These are phyloP conservation scores for Mycena sanguinolenta DNA, from an alignment of 768 basidiomycete genomes.

Conservation along the genomic window DNA sequence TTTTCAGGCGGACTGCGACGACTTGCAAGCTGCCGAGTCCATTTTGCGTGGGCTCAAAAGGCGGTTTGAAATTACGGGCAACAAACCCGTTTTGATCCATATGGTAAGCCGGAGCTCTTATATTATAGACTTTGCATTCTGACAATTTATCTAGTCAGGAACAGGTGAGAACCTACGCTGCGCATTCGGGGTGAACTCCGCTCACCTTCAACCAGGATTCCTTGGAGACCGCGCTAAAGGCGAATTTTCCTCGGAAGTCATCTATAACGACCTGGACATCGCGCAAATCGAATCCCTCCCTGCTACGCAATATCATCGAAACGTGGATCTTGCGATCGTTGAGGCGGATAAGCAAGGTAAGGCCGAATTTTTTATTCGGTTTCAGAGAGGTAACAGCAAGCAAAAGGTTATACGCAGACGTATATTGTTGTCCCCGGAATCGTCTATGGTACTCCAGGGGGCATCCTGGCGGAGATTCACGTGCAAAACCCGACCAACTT, in stretches of 20 bases:
- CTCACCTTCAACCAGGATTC: conserved; percentile 46
- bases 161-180: background rate
- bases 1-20: conserved; percentile 26
- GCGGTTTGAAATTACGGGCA: conserved; percentile 20
- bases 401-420: conserved; percentile 4
- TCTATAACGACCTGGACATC: conserved; percentile 66
- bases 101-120: conserved; percentile 22
- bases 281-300: conserved; percentile 60
- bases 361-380: background rate
- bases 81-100: conserved; percentile 28
- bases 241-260: conserved; percentile 48
- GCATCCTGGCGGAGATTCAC: conserved; percentile 50
- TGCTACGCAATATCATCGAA: conserved; percentile 59
- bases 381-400: background rate
- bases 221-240: conserved; percentile 60
- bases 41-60: conserved; percentile 30
- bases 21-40: conserved; percentile 21
- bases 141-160: background rate
- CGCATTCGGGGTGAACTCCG: background rate
- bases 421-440: conserved; percentile 21
- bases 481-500: conserved; percentile 45
- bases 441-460: conserved; percentile 41
- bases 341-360: conserved; percentile 63
- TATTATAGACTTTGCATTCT: background rate
- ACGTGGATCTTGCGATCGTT: conserved; percentile 63